phyloP scores from a whole-genome alignment of 495 filamentous ascomycete species.

The Penicillium flavigenum region DNA sequence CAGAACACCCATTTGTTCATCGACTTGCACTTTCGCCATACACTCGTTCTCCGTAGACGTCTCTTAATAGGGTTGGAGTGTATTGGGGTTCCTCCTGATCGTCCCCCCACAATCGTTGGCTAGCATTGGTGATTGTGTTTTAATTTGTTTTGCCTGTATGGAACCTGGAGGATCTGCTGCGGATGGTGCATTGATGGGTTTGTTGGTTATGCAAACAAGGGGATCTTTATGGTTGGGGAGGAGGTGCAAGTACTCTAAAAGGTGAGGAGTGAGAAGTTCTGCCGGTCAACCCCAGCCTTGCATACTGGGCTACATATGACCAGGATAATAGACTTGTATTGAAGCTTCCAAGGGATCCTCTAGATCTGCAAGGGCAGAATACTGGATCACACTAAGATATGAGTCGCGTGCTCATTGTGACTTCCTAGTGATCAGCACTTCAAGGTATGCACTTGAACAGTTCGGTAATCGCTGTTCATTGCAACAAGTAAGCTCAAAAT shows the following conservation, averaged over 20 bases:
- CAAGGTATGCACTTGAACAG: not conserved
- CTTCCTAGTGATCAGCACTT: not conserved
- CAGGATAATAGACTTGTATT: not conserved
- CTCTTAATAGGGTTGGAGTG: not conserved
- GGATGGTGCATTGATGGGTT: not conserved
- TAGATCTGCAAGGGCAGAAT: too few relatives aligned
- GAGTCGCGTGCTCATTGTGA: not conserved
- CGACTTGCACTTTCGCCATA: too few relatives aligned
- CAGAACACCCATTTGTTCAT: too few relatives aligned
- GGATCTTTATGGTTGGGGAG: too few relatives aligned
- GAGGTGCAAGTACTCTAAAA: too few relatives aligned
- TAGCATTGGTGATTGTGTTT: not conserved
- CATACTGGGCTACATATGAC: not conserved
- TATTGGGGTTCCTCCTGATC: not conserved
- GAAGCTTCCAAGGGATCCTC: not conserved
- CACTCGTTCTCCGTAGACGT: too few relatives aligned
- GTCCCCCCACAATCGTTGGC: not conserved
- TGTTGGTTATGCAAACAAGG: not conserved
- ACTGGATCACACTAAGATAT: not conserved
- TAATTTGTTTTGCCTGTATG: not conserved
- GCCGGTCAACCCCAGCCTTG: not conserved
- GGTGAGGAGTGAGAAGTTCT: too few relatives aligned
- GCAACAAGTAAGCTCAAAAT: not conserved
- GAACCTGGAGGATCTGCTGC: not conserved
- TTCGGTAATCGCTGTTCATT: too few relatives aligned